Percentiles rank a stretch among this genome's conserved stretches.
Conservation (phyloP, 169 alveolate genomes). For the Plasmodium vinckei region DNA sequence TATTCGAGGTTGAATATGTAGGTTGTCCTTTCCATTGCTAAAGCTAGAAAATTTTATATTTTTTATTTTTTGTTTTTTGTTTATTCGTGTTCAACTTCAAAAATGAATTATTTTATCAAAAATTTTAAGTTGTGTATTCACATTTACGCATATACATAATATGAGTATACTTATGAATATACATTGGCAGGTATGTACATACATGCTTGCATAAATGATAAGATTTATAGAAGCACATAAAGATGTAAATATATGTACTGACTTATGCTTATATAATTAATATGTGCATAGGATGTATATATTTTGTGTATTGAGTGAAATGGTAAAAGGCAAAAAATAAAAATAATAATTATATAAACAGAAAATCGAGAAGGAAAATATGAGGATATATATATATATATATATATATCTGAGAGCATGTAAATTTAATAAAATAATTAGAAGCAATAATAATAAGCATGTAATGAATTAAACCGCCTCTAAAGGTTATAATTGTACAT, state of each 20-base stretch:
- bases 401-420: background rate
- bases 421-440: background rate
- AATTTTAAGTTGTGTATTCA: background rate
- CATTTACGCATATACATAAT: background rate
- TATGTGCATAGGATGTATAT: background rate
- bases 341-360: constrained; percentile 10
- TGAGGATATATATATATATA: background rate
- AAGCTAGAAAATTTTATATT: background rate
- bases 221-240: background rate
- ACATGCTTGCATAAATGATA: background rate
- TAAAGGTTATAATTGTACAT: background rate
- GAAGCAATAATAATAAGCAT: background rate
- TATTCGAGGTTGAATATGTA: background rate
- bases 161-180: background rate
- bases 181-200: background rate
- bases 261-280: constrained; percentile 12
- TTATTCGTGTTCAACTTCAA: background rate
- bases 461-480: background rate
- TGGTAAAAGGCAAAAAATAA: constrained; percentile 12
- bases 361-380: background rate
- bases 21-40: background rate
- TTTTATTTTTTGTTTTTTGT: background rate
- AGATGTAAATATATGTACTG: constrained; percentile 10
- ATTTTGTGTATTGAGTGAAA: background rate
- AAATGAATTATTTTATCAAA: background rate